Evolutionary conservation across 2,329 filamentous ascomycete species (phyloP).

Genomic region (Nannizzia gypsea): DNA sequence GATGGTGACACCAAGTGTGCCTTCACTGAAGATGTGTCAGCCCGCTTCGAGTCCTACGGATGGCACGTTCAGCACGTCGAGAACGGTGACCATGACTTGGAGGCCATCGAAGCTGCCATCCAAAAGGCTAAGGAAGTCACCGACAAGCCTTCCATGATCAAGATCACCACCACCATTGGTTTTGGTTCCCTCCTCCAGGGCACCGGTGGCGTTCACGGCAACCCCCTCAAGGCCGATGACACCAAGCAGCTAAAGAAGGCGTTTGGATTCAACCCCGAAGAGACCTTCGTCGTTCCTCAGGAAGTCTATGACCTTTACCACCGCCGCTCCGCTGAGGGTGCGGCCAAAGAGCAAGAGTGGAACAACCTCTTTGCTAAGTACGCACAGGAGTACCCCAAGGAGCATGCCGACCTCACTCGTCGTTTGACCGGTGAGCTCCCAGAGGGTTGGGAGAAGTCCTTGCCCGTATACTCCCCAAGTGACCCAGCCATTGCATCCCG

Average conservation of each 20-base stretch:
- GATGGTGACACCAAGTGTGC: constrained; percentile 92
- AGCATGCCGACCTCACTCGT: constrained; percentile 69
- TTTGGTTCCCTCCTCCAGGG: constrained; percentile 89
- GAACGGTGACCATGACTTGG: constrained; percentile 81
- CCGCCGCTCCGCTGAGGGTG: constrained; percentile 75
- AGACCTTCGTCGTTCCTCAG: constrained; percentile 87
- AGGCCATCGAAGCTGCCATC: constrained; percentile 78
- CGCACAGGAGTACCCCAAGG: constrained; percentile 59
- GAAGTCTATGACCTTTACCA: constrained; percentile 85
- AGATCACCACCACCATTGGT: constrained; percentile 93
- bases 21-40: constrained; percentile 92
- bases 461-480: constrained; percentile 78
- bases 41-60: constrained; percentile 93
- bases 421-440: constrained; percentile 74
- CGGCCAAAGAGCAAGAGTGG: constrained; percentile 87
- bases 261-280: constrained; percentile 90
- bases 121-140: constrained; percentile 73
- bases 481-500: constrained; percentile 81
- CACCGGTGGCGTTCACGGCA: constrained; percentile 91
- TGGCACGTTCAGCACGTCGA: constrained; percentile 82
- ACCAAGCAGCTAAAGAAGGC: constrained; percentile 85
- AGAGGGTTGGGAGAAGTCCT: constrained; percentile 88
- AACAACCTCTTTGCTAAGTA: constrained; percentile 88
- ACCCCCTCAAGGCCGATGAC: constrained; percentile 89
- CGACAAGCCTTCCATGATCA: constrained; percentile 94